Conservation (phyloP, 345 rosid species). For the Clarkia xantiana region DNA sequence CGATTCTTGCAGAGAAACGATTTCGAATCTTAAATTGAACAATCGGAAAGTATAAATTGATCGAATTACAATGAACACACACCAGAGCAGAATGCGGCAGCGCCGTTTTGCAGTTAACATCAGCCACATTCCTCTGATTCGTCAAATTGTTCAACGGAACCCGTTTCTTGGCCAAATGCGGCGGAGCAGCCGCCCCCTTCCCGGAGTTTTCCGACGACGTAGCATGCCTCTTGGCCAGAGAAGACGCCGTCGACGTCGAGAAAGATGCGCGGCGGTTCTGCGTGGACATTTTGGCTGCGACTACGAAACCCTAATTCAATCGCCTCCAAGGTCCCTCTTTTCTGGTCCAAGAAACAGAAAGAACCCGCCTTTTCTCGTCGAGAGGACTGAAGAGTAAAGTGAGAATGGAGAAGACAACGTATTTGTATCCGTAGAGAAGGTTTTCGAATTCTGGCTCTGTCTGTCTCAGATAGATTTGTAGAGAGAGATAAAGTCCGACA, state of each 20-base stretch:
- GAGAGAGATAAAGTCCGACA: background rate
- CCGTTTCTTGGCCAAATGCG: conserved; percentile 46
- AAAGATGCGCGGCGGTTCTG: conserved; percentile 28
- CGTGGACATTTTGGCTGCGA: conserved; percentile 14
- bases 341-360: no score
- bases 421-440: conserved; percentile 2
- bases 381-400: no score
- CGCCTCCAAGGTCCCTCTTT: no score
- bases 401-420: background rate
- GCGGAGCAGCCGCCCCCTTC: conserved; percentile 21
- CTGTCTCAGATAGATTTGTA: no score
- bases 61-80: conserved; percentile 7
- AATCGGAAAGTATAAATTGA: background rate
- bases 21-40: no score
- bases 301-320: no score
- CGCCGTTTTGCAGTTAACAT: conserved; percentile 14
- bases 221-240: conserved; percentile 29
- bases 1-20: no score
- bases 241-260: conserved; percentile 31
- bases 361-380: no score
- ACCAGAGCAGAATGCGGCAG: conserved; percentile 45
- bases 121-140: conserved; percentile 28
- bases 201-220: conserved; percentile 29
- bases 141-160: conserved; percentile 38
- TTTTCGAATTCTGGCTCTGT: background rate